Evolutionary conservation across 2,329 filamentous ascomycete genomes (phyloP), one percentile per base, ranked within the genome.

Genomic region (Chaetothyriales sp.): DNA sequence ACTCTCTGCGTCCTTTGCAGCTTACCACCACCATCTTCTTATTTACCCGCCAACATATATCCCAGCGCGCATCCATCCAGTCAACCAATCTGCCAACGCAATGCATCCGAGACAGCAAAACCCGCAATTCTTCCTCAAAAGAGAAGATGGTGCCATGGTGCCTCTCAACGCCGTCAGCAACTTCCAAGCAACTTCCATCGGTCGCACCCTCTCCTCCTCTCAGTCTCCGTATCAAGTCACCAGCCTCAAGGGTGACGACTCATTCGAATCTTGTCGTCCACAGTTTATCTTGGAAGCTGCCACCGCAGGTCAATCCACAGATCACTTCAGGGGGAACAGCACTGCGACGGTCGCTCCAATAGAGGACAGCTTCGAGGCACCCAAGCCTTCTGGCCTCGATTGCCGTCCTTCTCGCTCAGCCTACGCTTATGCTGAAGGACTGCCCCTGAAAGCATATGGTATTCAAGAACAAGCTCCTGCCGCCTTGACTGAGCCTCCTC

Each of bases 131-230:
- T 74, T 72, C 56, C 63, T 70, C 46, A 62, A 66, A 40, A 69
- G 71, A 37, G 64, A 66, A 43, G 66, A 70, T 58, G 68, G 69
- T 25, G 62, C 60, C 6, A 54, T 71, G 44, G 67, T 67, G 15
- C 69, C 71, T 4, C 65, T 74, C 15, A 62, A 74, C 45, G 67
- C 71, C 5, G 58, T 73, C 4, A 74, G 54, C 72, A 74, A 55
- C 62, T 74, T 1, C 70, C 71, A 2, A 19, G 60, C 1, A 57
- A 62, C 18, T 47, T 74, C 43, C 56, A 57, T 2, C 63, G 74
- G 48, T 5, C 63, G 61, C 25, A 67, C 66, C 10, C 61, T 69
- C n/a, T 60, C 70, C 47, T 66, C 69, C 15, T 59, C 50, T 5
- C 54, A 73, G 9, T 60, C 59, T 45, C 53, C 64, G 7, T 61